phyloP scores from a whole-genome alignment of 306 rosid genomes.

The Urtica urens region DNA sequence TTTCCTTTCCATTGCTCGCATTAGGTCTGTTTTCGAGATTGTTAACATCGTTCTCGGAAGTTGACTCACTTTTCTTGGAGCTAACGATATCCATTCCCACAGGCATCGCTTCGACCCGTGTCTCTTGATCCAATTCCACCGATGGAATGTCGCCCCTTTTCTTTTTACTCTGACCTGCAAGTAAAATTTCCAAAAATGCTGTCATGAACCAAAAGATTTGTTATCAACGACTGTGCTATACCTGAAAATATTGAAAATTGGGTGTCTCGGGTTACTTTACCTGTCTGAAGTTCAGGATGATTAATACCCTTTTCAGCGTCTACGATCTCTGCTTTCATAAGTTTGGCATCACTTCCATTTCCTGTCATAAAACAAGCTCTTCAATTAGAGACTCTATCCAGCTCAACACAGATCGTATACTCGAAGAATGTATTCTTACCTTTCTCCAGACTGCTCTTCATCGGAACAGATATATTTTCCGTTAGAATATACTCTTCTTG shows the following conservation, averaged over 20 bases:
- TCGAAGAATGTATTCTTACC: not conserved
- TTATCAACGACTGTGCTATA: slow-evolving; percentile 4
- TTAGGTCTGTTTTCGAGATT: slow-evolving; percentile 16
- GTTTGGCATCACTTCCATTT: slow-evolving; percentile 20
- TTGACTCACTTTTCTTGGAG: slow-evolving; percentile 32
- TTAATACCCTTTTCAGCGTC: slow-evolving; percentile 13
- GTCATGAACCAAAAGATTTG: too few relatives aligned
- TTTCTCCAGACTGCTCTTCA: slow-evolving; percentile 10
- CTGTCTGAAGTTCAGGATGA: slow-evolving; percentile 12
- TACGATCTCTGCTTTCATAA: slow-evolving; percentile 19
- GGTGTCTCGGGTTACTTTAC: slow-evolving; percentile 21
- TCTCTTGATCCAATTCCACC: slow-evolving; percentile 19
- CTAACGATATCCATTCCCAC: slow-evolving; percentile 17
- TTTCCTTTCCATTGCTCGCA: slow-evolving; percentile 40
- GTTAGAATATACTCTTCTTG: slow-evolving; percentile 17
- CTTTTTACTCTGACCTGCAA: slow-evolving; percentile 28
- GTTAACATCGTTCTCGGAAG: slow-evolving; percentile 45
- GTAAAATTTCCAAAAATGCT: slow-evolving; percentile 15
- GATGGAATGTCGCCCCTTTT: slow-evolving; percentile 14
- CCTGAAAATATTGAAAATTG: slow-evolving; percentile 26
- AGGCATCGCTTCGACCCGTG: slow-evolving; percentile 22
- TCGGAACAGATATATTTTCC: slow-evolving; percentile 17
- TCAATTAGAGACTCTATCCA: not conserved
- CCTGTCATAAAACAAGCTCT: slow-evolving; percentile 32
- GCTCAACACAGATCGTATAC: not conserved